These are phyloP conservation scores for Trypanosoma platydactyli DNA, from an alignment of 208 protist species.

Conservation along the genomic window DNA sequence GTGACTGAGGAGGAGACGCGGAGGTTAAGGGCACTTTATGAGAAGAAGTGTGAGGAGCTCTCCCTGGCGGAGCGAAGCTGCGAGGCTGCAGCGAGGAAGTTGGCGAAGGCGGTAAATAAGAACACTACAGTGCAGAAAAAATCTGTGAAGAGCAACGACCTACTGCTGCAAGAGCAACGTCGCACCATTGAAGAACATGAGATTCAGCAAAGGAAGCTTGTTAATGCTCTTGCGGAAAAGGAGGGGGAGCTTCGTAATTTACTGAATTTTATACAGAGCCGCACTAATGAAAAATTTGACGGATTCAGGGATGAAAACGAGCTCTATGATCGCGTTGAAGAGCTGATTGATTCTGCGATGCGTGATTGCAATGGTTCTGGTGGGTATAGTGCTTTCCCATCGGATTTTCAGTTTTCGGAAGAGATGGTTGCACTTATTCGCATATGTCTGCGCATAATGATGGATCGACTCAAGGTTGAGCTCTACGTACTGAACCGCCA, in stretches of 20 bases:
- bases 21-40: constrained; percentile 38
- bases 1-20: constrained; percentile 40
- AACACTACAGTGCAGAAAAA: constrained; percentile 41
- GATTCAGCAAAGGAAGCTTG: constrained; percentile 35
- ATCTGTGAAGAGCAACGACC: constrained; percentile 46
- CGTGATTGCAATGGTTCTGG: constrained; percentile 30
- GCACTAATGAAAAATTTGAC: constrained; percentile 30
- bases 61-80: constrained; percentile 36
- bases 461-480: constrained; percentile 75
- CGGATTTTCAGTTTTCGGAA: constrained; percentile 63
- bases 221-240: constrained; percentile 31
- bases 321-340: constrained; percentile 58
- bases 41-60: constrained; percentile 42
- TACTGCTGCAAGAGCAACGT: constrained; percentile 51
- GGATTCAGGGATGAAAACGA: constrained; percentile 21
- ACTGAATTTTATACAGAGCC: constrained; percentile 42
- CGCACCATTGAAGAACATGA: constrained; percentile 44
- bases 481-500: constrained; percentile 75
- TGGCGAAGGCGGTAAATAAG: constrained; percentile 34
- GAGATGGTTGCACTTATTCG: constrained; percentile 68
- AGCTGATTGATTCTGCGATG: constrained; percentile 46
- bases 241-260: constrained; percentile 58
- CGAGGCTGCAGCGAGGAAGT: constrained; percentile 31
- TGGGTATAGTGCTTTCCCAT: constrained; percentile 53
- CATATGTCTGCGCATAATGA: constrained; percentile 59